Conservation (phyloP, 441 rosid genomes). For the Daphne laureola region DNA sequence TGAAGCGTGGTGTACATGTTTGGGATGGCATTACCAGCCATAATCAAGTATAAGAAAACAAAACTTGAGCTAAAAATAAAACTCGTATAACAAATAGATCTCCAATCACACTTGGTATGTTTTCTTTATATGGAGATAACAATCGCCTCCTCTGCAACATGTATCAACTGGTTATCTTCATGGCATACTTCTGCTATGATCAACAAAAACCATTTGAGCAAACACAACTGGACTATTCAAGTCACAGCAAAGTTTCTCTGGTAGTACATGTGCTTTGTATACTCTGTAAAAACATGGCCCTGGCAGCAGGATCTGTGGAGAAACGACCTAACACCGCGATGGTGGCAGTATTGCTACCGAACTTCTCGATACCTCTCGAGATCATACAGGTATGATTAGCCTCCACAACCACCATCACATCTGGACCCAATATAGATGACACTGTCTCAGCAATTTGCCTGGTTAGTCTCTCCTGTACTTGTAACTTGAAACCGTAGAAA, state of each 20-base stretch:
- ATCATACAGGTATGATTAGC: conserved; percentile 93
- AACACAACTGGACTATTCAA: no score
- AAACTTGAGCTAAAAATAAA: no score
- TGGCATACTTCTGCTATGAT: no score
- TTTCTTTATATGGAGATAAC: no score
- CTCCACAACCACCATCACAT: conserved; percentile 86
- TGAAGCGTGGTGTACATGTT: no score
- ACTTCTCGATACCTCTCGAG: conserved; percentile 88
- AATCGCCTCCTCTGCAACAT: no score
- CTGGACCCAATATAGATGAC: conserved; percentile 59
- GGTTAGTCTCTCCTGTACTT: conserved; percentile 93
- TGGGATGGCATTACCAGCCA: no score
- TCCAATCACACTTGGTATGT: no score
- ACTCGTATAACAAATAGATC: no score
- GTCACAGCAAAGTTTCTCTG: conserved; percentile 16
- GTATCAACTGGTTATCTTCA: no score
- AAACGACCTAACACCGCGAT: conserved; percentile 77
- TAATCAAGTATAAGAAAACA: no score
- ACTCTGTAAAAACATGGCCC: conserved; percentile 53
- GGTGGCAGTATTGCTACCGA: conserved; percentile 84
- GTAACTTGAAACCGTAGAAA: conserved; percentile 89
- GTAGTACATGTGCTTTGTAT: conserved; percentile 28
- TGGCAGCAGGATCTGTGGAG: conserved; percentile 46
- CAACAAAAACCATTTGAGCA: no score
- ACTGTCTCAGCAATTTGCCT: conserved; percentile 81